phyloP scores from a whole-genome alignment of 805 yeast genomes.

The Candida vaughaniae region DNA sequence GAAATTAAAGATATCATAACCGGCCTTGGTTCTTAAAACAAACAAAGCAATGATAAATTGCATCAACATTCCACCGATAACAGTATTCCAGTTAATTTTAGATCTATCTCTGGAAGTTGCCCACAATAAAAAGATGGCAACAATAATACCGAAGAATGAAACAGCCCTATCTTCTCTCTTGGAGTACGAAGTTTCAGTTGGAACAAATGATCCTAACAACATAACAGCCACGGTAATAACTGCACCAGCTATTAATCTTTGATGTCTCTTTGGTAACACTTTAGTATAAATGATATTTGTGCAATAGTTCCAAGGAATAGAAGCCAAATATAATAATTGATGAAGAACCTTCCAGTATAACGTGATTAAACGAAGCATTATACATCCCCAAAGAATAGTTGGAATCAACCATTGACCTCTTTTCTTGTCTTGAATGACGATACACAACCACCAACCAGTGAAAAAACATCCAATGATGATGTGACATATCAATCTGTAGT shows the following conservation, averaged over 20 bases:
- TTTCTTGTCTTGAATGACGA: slow-evolving; percentile 48
- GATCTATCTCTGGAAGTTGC: slow-evolving; percentile 45
- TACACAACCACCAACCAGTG: slow-evolving; percentile 60
- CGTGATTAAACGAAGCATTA: slow-evolving; percentile 52
- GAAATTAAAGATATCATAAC: slow-evolving; percentile 62
- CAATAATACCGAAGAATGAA: slow-evolving; percentile 54
- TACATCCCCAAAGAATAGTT: slow-evolving; percentile 49
- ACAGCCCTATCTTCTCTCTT: slow-evolving; percentile 52
- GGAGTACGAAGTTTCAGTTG: slow-evolving; percentile 47
- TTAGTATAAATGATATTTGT: slow-evolving; percentile 34
- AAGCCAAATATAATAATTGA: slow-evolving; percentile 19
- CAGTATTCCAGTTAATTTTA: slow-evolving; percentile 56
- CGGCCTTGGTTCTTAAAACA: slow-evolving; percentile 58
- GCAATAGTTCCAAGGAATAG: slow-evolving; percentile 28
- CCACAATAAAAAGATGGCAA: slow-evolving; percentile 45
- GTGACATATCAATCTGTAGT: slow-evolving; percentile 12
- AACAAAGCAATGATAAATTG: slow-evolving; percentile 60
- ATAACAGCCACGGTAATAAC: slow-evolving; percentile 45
- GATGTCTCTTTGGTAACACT: slow-evolving; percentile 39
- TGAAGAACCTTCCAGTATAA: slow-evolving; percentile 41
- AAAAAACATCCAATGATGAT: slow-evolving; percentile 37
- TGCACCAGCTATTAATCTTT: slow-evolving; percentile 46
- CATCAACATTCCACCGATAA: slow-evolving; percentile 57
- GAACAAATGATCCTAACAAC: slow-evolving; percentile 54
- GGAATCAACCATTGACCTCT: slow-evolving; percentile 59